Conservation (phyloP, 257 asterid genomes). For the Anisodus tanguticus region DNA sequence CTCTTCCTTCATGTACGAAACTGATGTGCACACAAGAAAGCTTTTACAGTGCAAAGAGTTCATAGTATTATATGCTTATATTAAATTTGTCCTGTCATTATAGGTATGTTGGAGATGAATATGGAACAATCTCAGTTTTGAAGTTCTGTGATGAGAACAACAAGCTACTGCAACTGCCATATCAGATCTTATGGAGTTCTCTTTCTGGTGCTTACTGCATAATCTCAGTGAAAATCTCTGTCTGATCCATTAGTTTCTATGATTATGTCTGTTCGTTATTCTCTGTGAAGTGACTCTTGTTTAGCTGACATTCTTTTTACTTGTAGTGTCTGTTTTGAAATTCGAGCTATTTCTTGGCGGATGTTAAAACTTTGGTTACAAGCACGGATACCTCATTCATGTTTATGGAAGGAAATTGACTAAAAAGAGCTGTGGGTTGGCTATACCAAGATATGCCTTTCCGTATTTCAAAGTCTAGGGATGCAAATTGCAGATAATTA, state of each 20-base stretch:
- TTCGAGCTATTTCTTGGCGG: slow-evolving; percentile 16
- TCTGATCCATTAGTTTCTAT: neutral
- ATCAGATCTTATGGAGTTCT: slow-evolving; percentile 67
- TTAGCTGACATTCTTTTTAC: neutral
- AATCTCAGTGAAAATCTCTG: slow-evolving; percentile 3
- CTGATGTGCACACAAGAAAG: slow-evolving; percentile 31
- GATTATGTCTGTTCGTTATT: slow-evolving; percentile 22
- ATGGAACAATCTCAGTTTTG: slow-evolving; percentile 71
- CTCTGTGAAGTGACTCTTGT: neutral
- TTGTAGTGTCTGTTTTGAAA: neutral
- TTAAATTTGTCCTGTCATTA: slow-evolving; percentile 33
- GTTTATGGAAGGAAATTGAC: neutral
- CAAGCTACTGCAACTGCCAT: slow-evolving; percentile 63
- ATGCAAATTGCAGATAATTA: neutral
- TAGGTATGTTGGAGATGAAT: slow-evolving; percentile 91
- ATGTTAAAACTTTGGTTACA: neutral
- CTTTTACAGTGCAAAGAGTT: slow-evolving; percentile 17
- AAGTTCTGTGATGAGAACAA: slow-evolving; percentile 59
- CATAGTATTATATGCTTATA: slow-evolving; percentile 6
- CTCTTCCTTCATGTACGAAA: slow-evolving; percentile 76
- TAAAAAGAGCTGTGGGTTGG: neutral
- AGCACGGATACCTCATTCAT: neutral
- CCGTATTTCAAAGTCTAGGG: neutral
- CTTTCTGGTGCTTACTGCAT: slow-evolving; percentile 51
- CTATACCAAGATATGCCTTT: neutral